Evolutionary conservation across 208 protist species (phyloP).

Genomic region (Dictyostelium gargantuum): DNA sequence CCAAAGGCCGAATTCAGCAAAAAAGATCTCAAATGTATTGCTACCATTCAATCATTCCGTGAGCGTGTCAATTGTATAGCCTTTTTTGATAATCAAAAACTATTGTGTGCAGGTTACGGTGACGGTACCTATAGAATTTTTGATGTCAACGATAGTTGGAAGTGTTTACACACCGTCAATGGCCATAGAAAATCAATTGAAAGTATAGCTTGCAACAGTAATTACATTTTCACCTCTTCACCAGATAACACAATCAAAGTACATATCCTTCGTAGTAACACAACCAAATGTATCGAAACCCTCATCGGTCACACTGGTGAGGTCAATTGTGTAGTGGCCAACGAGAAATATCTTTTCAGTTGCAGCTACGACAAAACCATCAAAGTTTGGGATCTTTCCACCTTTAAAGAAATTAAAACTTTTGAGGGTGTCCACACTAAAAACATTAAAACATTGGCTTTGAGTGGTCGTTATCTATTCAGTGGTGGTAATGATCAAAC

Average conservation of each 20-base stretch:
- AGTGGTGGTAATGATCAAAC: slow-evolving; percentile 40
- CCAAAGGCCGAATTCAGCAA: background rate
- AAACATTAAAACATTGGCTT: slow-evolving; percentile 23
- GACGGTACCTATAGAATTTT: slow-evolving; percentile 38
- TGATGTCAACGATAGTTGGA: slow-evolving; percentile 19
- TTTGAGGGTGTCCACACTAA: slow-evolving; percentile 33
- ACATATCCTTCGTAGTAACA: background rate
- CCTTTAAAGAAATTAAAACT: slow-evolving; percentile 35
- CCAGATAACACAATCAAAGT: slow-evolving; percentile 53
- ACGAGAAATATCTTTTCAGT: slow-evolving; percentile 51
- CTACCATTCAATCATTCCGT: slow-evolving; percentile 30
- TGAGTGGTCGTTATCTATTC: slow-evolving; percentile 38
- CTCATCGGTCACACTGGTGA: slow-evolving; percentile 37
- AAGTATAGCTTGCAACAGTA: background rate
- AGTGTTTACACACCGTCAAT: background rate
- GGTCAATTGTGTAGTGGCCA: slow-evolving; percentile 7
- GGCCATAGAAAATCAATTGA: slow-evolving; percentile 49
- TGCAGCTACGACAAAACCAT: slow-evolving; percentile 58
- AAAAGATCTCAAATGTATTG: slow-evolving; percentile 33
- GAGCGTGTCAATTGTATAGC: slow-evolving; percentile 8
- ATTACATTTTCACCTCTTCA: slow-evolving; percentile 44
- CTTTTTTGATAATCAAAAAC: slow-evolving; percentile 23
- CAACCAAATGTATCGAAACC: background rate
- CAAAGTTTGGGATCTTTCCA: slow-evolving; percentile 49
- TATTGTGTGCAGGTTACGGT: slow-evolving; percentile 47